Evolutionary conservation across 2,329 filamentous ascomycete genomes (phyloP).

Genomic region (Aspergillus fumigatus): DNA sequence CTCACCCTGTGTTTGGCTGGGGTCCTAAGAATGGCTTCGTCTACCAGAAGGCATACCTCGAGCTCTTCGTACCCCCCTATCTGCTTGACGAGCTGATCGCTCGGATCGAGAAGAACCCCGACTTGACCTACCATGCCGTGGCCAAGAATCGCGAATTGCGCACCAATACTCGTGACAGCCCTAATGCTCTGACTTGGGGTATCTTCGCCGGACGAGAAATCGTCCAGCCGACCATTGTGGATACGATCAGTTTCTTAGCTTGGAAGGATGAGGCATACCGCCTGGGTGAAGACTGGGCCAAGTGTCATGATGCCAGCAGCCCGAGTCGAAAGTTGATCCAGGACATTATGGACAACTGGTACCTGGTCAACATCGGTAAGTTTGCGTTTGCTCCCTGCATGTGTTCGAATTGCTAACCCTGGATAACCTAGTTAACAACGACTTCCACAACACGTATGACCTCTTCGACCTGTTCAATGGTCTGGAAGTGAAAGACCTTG

Average conservation of each 20-base stretch:
- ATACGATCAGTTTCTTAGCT: slow-evolving; percentile 93
- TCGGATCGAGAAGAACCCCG: slow-evolving; percentile 71
- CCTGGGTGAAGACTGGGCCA: slow-evolving; percentile 88
- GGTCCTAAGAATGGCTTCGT: slow-evolving; percentile 93
- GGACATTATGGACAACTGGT: slow-evolving; percentile 83
- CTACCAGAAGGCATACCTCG: slow-evolving; percentile 96
- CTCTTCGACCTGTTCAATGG: slow-evolving; percentile 85
- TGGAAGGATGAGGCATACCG: slow-evolving; percentile 99
- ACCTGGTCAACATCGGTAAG: slow-evolving; percentile 89
- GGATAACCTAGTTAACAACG: slow-evolving; percentile 74
- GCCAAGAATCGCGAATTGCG: slow-evolving; percentile 75
- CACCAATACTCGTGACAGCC: slow-evolving; percentile 78
- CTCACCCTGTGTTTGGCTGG: slow-evolving; percentile 85
- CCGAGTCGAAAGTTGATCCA: slow-evolving; percentile 77
- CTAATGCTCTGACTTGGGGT: slow-evolving; percentile 98
- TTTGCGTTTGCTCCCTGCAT: slow-evolving; percentile 10
- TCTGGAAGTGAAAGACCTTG: slow-evolving; percentile 46
- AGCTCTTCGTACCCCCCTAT: slow-evolving; percentile 79
- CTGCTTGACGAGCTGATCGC: slow-evolving; percentile 71
- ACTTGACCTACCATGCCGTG: slow-evolving; percentile 91
- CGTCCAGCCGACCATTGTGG: slow-evolving; percentile 99
- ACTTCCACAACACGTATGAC: slow-evolving; percentile 79
- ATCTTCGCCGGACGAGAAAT: slow-evolving; percentile 99
- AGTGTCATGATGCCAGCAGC: slow-evolving; percentile 74
- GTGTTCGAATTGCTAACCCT: slow-evolving; percentile 19